Evolutionary conservation across 148 eudicot species (phyloP).

Genomic region (Nepenthes mirabilis): DNA sequence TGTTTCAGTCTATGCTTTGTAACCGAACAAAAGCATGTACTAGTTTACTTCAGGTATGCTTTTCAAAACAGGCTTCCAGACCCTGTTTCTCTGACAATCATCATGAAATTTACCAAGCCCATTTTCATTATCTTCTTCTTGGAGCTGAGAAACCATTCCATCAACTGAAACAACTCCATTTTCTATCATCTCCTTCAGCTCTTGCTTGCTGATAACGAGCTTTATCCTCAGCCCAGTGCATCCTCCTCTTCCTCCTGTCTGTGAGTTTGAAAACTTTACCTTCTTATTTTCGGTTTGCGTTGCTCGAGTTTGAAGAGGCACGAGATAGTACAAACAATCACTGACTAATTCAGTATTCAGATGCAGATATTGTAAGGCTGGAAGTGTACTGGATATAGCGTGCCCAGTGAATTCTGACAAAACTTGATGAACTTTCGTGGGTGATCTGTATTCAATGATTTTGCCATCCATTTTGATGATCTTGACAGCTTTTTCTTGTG

Average conservation of each 20-base stretch:
- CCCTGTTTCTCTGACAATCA: slow-evolving; percentile 1
- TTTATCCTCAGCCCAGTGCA: slow-evolving; percentile 38
- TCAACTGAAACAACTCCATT: slow-evolving; percentile 31
- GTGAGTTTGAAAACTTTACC: slow-evolving; percentile 17
- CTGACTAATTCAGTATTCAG: slow-evolving; percentile 17
- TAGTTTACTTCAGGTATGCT: slow-evolving; percentile 40
- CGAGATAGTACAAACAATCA: slow-evolving; percentile 31
- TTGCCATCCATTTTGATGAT: slow-evolving; percentile 35
- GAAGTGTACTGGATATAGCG: slow-evolving; percentile 24
- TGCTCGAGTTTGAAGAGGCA: slow-evolving; percentile 18
- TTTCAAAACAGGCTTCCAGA: slow-evolving; percentile 36
- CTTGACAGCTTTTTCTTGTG: slow-evolving; percentile 18
- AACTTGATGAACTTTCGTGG: slow-evolving; percentile 26
- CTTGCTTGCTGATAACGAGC: slow-evolving; percentile 54
- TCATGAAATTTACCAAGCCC: slow-evolving; percentile 2
- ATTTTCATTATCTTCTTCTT: slow-evolving; percentile 10
- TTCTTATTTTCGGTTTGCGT: slow-evolving; percentile 14
- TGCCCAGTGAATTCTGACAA: slow-evolving; percentile 28
- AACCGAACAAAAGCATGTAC: too few species aligned
- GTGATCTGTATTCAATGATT: slow-evolving; percentile 31
- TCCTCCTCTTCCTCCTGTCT: slow-evolving; percentile 7
- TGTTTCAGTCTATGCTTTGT: too few species aligned
- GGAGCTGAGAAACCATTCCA: slow-evolving; percentile 24
- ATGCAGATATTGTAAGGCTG: slow-evolving; percentile 15
- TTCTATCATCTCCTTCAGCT: slow-evolving; percentile 42